Percentiles rank a stretch among this genome's conserved stretches.
Evolutionary conservation across 2,329 filamentous ascomycete genomes (phyloP).

Genomic region (Neofusicoccum cordaticola): DNA sequence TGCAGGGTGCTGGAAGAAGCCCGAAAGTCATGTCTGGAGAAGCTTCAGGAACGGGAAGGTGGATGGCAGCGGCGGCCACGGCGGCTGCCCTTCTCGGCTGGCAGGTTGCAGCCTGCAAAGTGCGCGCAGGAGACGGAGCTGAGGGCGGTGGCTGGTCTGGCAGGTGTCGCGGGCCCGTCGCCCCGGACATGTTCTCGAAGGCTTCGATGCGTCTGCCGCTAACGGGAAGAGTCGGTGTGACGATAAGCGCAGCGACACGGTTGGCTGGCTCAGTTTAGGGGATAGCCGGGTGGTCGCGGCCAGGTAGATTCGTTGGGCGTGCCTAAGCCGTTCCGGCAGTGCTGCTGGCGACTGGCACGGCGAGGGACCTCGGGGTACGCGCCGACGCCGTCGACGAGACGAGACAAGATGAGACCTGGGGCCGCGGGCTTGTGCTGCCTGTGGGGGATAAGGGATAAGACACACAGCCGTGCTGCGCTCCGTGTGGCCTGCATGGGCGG

Average conservation of each 20-base stretch:
- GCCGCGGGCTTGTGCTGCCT: conserved; percentile 8
- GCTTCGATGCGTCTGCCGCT: conserved; percentile 8
- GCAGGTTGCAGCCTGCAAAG: neutral
- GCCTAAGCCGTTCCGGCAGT: neutral
- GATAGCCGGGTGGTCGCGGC: neutral
- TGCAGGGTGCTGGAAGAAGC: neutral
- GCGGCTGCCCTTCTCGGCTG: neutral
- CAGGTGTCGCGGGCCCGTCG: neutral
- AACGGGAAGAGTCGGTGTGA: conserved; percentile 15
- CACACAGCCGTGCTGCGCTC: conserved; percentile 9
- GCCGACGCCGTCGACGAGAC: neutral
- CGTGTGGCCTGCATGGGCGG: neutral
- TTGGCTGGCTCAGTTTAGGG: neutral
- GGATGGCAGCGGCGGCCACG: neutral
- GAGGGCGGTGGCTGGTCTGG: neutral
- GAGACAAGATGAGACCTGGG: neutral
- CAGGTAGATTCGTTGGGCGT: neutral
- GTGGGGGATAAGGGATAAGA: conserved; percentile 15
- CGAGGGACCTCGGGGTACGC: neutral
- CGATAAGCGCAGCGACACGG: conserved; percentile 5
- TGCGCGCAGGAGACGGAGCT: neutral
- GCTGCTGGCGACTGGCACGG: neutral
- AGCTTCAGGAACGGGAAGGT: conserved; percentile 3
- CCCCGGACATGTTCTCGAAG: conserved; percentile 10
- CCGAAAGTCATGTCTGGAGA: neutral